Conservation (phyloP, 768 basidiomycete genomes). For the Leccinum obscurum region DNA sequence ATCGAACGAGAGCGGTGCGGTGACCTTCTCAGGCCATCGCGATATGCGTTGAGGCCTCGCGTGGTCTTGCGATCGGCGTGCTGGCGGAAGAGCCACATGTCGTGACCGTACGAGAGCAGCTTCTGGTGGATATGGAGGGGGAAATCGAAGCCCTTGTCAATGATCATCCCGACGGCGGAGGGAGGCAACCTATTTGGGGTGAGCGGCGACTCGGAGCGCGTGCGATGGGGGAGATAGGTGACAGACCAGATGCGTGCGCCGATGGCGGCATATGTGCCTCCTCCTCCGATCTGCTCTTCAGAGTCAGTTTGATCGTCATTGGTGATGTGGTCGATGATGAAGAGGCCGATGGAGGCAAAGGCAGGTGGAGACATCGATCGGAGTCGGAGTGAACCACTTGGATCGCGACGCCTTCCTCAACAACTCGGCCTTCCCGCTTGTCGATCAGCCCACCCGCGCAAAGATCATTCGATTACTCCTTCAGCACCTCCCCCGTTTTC, state of each 20-base stretch:
- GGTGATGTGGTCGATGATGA: slow-evolving; percentile 80
- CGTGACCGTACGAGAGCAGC: slow-evolving; percentile 62
- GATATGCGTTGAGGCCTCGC: slow-evolving; percentile 71
- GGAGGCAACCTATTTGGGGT: slow-evolving; percentile 57
- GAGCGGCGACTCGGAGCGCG: neutral
- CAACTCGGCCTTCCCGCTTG: slow-evolving; percentile 45
- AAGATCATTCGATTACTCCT: slow-evolving; percentile 56
- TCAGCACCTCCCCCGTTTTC: too few species aligned
- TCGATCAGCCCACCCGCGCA: slow-evolving; percentile 55
- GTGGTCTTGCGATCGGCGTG: slow-evolving; percentile 60
- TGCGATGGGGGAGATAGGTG: slow-evolving; percentile 33
- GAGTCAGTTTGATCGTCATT: neutral
- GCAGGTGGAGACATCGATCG: slow-evolving; percentile 16
- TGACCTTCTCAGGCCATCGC: slow-evolving; percentile 71
- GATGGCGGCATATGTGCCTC: slow-evolving; percentile 79
- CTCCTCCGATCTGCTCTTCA: slow-evolving; percentile 75
- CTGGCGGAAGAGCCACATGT: slow-evolving; percentile 79
- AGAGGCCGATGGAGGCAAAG: slow-evolving; percentile 82
- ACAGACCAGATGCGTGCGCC: slow-evolving; percentile 80
- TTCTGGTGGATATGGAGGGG: slow-evolving; percentile 53
- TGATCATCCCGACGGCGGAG: slow-evolving; percentile 71
- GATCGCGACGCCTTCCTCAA: slow-evolving; percentile 15
- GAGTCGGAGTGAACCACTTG: slow-evolving; percentile 22
- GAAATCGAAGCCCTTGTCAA: slow-evolving; percentile 78
- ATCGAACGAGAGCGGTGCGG: slow-evolving; percentile 28